Evolutionary conservation across 108 stramenopile genomes (phyloP).

Genomic region (Discostella stelligeroides): DNA sequence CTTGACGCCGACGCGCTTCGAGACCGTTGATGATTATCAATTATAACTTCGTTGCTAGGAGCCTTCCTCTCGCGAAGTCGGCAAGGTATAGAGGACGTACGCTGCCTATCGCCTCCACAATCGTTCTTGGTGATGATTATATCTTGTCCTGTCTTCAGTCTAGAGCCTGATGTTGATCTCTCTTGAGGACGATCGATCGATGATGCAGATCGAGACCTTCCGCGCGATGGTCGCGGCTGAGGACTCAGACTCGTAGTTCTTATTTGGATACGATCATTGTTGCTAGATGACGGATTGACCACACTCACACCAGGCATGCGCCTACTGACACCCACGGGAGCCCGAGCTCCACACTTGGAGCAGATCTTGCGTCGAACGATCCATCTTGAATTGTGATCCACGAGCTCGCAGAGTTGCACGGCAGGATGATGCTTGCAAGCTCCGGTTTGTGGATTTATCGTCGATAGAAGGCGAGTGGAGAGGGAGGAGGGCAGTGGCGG

Average conservation of each 20-base stretch:
- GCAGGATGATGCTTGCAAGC: slow-evolving; percentile 38
- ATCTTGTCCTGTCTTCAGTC: too few relatives aligned
- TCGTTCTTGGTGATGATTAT: too few relatives aligned
- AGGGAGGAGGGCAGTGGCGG: slow-evolving; percentile 46
- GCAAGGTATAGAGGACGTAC: too few relatives aligned
- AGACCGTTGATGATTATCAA: neutral
- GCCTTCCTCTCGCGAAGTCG: too few relatives aligned
- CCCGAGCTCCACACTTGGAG: slow-evolving; percentile 44
- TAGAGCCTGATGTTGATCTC: too few relatives aligned
- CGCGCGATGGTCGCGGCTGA: slow-evolving; percentile 13
- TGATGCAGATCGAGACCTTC: slow-evolving; percentile 1
- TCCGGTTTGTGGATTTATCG: slow-evolving; percentile 39
- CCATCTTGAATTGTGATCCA: slow-evolving; percentile 43
- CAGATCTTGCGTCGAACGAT: slow-evolving; percentile 46
- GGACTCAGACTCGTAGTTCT: neutral
- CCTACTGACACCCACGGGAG: neutral
- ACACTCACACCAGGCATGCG: slow-evolving; percentile 17
- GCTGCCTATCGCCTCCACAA: too few relatives aligned
- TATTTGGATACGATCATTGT: neutral
- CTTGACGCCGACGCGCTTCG: neutral
- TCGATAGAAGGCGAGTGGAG: slow-evolving; percentile 38
- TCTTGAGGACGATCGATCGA: neutral
- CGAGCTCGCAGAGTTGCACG: slow-evolving; percentile 43
- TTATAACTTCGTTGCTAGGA: too few relatives aligned
- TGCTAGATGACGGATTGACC: neutral